Conservation (phyloP, 2,329 filamentous ascomycete genomes). For the Xylariaceae sp. region DNA sequence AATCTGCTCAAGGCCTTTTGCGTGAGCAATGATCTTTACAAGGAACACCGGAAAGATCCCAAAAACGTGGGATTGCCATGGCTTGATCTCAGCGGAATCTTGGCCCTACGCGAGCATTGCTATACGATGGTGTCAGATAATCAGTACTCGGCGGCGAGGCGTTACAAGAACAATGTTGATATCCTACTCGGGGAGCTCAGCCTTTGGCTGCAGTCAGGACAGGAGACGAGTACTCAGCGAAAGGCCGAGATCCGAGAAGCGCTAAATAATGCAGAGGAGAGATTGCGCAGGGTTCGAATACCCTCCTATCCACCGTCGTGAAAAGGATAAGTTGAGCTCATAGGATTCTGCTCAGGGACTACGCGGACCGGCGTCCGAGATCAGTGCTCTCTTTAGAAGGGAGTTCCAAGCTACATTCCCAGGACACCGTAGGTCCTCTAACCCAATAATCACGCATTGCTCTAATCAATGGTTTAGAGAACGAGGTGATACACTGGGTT, state of each 20-base stretch:
- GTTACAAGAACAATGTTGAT: conserved; percentile 39
- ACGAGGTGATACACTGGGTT: conserved; percentile 26
- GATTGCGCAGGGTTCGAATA: conserved; percentile 13
- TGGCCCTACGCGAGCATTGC: conserved; percentile 39
- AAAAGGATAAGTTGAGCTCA: neutral
- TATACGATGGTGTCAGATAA: conserved; percentile 41
- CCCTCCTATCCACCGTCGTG: neutral
- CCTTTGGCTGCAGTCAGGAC: conserved; percentile 42
- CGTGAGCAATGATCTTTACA: conserved; percentile 41
- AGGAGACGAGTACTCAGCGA: conserved; percentile 35
- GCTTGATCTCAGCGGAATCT: conserved; percentile 40
- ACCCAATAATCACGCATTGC: neutral
- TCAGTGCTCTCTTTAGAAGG: conserved; percentile 2
- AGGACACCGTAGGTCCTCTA: conserved; percentile 2
- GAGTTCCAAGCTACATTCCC: conserved; percentile 10
- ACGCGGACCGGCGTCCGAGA: conserved; percentile 3
- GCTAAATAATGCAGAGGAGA: conserved; percentile 33
- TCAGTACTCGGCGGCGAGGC: conserved; percentile 34
- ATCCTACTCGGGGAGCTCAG: conserved; percentile 37
- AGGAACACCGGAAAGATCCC: conserved; percentile 32
- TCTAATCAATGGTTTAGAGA: conserved; percentile 4
- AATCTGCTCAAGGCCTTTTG: conserved; percentile 37
- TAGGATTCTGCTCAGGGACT: conserved; percentile 6
- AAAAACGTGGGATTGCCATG: conserved; percentile 26
- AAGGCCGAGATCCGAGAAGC: conserved; percentile 32